phyloP scores from a whole-genome alignment of 2,329 filamentous ascomycete genomes.

The Didymella exigua region DNA sequence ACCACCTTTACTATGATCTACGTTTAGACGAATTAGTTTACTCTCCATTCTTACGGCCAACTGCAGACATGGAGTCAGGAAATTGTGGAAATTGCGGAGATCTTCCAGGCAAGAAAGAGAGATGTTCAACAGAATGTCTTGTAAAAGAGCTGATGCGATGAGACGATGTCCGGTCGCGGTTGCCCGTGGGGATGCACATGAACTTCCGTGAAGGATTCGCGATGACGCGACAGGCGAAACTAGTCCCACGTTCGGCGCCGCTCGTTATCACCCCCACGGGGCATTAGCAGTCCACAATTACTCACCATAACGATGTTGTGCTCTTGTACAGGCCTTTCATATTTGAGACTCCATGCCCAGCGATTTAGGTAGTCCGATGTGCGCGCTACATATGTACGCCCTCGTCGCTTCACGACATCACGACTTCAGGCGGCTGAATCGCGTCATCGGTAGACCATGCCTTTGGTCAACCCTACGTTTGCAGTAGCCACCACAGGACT shows the following conservation, averaged over 20 bases:
- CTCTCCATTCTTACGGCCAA: neutral
- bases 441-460: slow-evolving; percentile 12
- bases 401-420: slow-evolving; percentile 5
- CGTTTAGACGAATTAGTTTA: neutral
- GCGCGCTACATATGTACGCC: neutral
- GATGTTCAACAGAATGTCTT: neutral
- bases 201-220: too few relatives aligned
- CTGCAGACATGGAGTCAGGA: neutral
- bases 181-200: neutral
- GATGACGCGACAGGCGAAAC: too few relatives aligned
- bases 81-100: neutral
- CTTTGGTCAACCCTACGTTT: slow-evolving; percentile 3
- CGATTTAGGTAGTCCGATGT: neutral
- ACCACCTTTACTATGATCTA: neutral
- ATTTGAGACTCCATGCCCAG: neutral
- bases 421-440: slow-evolving; percentile 19
- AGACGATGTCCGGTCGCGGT: neutral
- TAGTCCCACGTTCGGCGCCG: neutral
- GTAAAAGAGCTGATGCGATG: neutral
- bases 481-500: slow-evolving; percentile 2
- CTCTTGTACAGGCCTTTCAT: neutral
- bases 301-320: neutral
- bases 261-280: slow-evolving; percentile 2
- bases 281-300: neutral
- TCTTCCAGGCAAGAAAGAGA: neutral